Conservation (phyloP, 2,329 filamentous ascomycete species). For the Penicillium sclerotigenum region DNA sequence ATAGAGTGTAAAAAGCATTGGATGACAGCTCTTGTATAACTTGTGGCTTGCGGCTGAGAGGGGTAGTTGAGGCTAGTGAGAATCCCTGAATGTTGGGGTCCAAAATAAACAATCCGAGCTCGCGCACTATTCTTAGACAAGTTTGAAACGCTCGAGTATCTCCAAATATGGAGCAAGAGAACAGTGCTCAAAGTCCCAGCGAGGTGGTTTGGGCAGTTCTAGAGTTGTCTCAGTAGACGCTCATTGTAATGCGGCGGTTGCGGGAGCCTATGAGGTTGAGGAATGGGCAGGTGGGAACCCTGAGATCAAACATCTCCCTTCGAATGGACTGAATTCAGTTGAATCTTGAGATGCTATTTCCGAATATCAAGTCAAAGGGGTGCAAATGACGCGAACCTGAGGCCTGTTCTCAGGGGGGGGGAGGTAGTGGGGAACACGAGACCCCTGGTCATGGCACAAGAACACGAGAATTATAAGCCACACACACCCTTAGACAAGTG, state of each 20-base stretch:
- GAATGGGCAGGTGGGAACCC: background rate
- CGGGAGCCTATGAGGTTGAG: constrained; percentile 12
- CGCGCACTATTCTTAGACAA: constrained; percentile 6
- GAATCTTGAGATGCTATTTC: constrained; percentile 9
- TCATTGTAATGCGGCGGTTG: constrained; percentile 13
- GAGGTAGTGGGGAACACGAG: constrained; percentile 12
- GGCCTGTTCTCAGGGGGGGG: constrained; percentile 1
- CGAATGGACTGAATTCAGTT: constrained; percentile 5
- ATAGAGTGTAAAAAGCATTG: background rate
- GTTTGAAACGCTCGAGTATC: background rate
- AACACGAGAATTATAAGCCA: constrained; percentile 25
- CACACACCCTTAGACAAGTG: constrained; percentile 7
- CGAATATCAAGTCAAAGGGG: background rate
- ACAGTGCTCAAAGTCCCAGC: background rate
- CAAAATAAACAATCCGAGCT: background rate
- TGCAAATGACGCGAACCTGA: constrained; percentile 11
- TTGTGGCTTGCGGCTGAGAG: constrained; percentile 18
- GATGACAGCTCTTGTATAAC: background rate
- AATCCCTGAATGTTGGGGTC: background rate
- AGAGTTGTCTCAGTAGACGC: constrained; percentile 19
- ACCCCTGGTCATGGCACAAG: constrained; percentile 14
- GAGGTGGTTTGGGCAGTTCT: constrained; percentile 5
- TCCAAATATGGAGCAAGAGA: constrained; percentile 9
- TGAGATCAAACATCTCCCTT: constrained; percentile 1
- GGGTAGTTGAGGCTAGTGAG: background rate